These are phyloP conservation scores for Cyberlindnera subsufficiens DNA, from an alignment of 805 yeast species.

Conservation along the genomic window DNA sequence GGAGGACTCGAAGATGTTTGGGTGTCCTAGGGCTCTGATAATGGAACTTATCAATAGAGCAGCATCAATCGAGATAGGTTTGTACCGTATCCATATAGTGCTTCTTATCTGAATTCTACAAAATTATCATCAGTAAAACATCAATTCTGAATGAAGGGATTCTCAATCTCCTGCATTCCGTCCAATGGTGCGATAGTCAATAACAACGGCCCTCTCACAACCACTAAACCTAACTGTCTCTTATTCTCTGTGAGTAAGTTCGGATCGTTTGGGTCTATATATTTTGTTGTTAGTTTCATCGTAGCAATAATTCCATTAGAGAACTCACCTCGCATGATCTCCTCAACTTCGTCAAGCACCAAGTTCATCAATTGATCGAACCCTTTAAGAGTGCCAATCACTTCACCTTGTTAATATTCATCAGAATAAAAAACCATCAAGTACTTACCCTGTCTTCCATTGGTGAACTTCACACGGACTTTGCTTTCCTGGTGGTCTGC, in stretches of 20 bases:
- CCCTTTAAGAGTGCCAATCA: slow-evolving; percentile 77
- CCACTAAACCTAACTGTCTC: slow-evolving; percentile 70
- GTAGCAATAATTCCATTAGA: not conserved
- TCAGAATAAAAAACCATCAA: too few species aligned
- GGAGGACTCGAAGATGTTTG: too few species aligned
- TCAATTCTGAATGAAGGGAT: slow-evolving; percentile 48
- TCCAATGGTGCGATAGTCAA: slow-evolving; percentile 66
- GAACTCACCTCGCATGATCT: slow-evolving; percentile 49
- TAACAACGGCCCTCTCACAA: slow-evolving; percentile 79
- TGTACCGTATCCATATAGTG: too few species aligned
- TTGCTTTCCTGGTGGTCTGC: slow-evolving; percentile 67
- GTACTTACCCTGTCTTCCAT: slow-evolving; percentile 61
- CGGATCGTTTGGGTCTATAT: slow-evolving; percentile 54
- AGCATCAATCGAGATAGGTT: too few species aligned
- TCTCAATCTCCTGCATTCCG: slow-evolving; percentile 64
- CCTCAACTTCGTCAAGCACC: slow-evolving; percentile 66
- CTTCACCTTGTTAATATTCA: slow-evolving; percentile 8
- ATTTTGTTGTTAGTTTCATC: not conserved
- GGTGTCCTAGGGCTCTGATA: too few species aligned
- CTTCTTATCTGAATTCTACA: not conserved
- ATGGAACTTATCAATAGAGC: too few species aligned
- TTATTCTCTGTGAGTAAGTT: slow-evolving; percentile 47
- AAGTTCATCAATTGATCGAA: slow-evolving; percentile 76
- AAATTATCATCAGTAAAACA: not conserved
- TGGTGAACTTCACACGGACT: slow-evolving; percentile 74